Base-by-base conservation (phyloP, 2,329 filamentous ascomycete species). In the Hymenoscyphus repandus region DNA sequence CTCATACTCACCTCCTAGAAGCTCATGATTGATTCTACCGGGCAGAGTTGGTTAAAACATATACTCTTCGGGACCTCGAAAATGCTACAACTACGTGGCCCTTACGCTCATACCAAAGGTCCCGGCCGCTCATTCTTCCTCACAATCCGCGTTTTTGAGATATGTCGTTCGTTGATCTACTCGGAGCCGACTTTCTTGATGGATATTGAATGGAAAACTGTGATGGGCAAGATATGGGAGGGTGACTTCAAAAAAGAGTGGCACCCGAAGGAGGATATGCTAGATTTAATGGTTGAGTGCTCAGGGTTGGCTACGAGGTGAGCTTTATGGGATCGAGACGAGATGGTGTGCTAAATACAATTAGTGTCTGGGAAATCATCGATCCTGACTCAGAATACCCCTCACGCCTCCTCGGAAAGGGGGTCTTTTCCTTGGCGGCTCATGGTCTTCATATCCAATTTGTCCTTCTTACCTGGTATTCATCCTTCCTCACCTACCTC, bases 1-100 rank as follows among this genome's bases (percentile, higher is more conserved):
- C 37, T 18, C 31, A 22, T 38, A 13, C 31, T 52, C 18, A 53
- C 22, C 22, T 10, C 10, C 3, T n/a, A 18, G 5, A 15, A 61
- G 55, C 51, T 62, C 0, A 60, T 62, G 55, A 56, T 48, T 11
- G 60, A 62, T 36, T 27, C 48, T 2, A 52, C 58, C 12, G 60
- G 58, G 1, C 47, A 57, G 3, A 57, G 58, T 2, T 62, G 57
- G 55, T 39, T 61, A 10, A 56, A 58, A 44, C 60, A 62, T 37
- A 55, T 62, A 31, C 46, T 61, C 11, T 55, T 60, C 39, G 60
- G 60, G 0, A 62, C 58, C 9, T 61, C 60, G 7, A 54, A 46
- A 30, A 58, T 62, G 22, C 50, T 62, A 11, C 51, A 61, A 30
- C n/a, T 55, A n/a, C 54, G 54, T 4, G 54, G 57, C 2, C 58